Conservation (phyloP, 176 grass and related monocot species). For the Bothriochloa decipiens region DNA sequence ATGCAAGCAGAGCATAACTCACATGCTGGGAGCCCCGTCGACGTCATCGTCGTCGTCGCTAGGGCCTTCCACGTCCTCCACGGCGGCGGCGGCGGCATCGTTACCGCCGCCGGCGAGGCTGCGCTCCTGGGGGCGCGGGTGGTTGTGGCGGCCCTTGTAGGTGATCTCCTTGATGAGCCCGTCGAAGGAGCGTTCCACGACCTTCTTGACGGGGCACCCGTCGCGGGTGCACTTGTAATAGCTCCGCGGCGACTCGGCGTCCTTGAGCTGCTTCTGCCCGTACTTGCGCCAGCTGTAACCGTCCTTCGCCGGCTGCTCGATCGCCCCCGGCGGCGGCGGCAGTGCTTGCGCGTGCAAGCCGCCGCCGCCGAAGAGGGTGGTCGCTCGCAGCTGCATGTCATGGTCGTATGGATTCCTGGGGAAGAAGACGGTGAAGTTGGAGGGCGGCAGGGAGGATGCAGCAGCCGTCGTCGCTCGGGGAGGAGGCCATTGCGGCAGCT, state of each 20-base stretch:
- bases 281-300: slow-evolving; percentile 94
- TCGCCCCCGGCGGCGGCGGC: slow-evolving; percentile 12
- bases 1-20: too few species aligned
- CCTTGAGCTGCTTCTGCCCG: slow-evolving; percentile 89
- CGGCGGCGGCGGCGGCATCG: background rate
- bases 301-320: slow-evolving; percentile 79
- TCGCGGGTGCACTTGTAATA: slow-evolving; percentile 78
- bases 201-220: slow-evolving; percentile 78
- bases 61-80: background rate
- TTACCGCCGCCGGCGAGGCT: background rate
- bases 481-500: slow-evolving; percentile 35
- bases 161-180: slow-evolving; percentile 83
- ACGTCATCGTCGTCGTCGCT: too few species aligned
- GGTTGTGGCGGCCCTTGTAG: slow-evolving; percentile 81
- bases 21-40: too few species aligned
- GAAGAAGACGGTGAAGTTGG: slow-evolving; percentile 30
- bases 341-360: background rate
- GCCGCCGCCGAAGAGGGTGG: slow-evolving; percentile 30
- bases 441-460: background rate
- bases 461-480: background rate
- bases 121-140: slow-evolving; percentile 35
- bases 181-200: slow-evolving; percentile 67
- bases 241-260: slow-evolving; percentile 75
- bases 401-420: slow-evolving; percentile 29
- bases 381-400: slow-evolving; percentile 37